Evolutionary conservation across 257 asterid species (phyloP).

Genomic region (Nicotiana knightiana): DNA sequence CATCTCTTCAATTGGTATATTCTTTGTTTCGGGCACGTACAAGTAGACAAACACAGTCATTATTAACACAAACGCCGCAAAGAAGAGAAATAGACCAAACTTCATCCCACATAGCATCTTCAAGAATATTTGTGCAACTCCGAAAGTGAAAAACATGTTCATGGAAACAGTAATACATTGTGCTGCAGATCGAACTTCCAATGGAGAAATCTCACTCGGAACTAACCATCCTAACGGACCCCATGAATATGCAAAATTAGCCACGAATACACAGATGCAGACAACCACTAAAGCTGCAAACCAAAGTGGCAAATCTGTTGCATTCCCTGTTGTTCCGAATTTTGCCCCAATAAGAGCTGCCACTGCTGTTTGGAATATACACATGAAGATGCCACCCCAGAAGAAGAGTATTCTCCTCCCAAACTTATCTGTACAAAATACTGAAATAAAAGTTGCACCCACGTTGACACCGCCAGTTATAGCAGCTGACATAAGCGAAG

Average conservation of each 20-base stretch:
- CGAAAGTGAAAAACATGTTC: slow-evolving; percentile 30
- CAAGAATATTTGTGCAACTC: slow-evolving; percentile 14
- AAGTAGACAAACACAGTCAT: slow-evolving; percentile 22
- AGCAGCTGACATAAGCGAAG: slow-evolving; percentile 16
- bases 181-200: slow-evolving; percentile 7
- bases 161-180: neutral
- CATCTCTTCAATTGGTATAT: slow-evolving; percentile 24
- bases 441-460: slow-evolving; percentile 11
- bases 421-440: neutral
- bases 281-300: slow-evolving; percentile 6
- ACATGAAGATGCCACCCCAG: slow-evolving; percentile 25
- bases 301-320: neutral
- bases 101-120: slow-evolving; percentile 22
- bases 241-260: slow-evolving; percentile 36
- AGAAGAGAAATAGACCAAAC: slow-evolving; percentile 26
- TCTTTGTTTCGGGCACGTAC: slow-evolving; percentile 19
- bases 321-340: slow-evolving; percentile 17
- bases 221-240: slow-evolving; percentile 34
- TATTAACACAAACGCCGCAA: neutral
- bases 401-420: slow-evolving; percentile 15
- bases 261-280: slow-evolving; percentile 19
- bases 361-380: slow-evolving; percentile 18
- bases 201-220: slow-evolving; percentile 26
- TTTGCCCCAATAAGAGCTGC: slow-evolving; percentile 16
- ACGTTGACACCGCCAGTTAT: slow-evolving; percentile 13